These are phyloP conservation scores for Tanacetum coccineum DNA, from an alignment of 129 eudicot genomes.

Conservation along the genomic window DNA sequence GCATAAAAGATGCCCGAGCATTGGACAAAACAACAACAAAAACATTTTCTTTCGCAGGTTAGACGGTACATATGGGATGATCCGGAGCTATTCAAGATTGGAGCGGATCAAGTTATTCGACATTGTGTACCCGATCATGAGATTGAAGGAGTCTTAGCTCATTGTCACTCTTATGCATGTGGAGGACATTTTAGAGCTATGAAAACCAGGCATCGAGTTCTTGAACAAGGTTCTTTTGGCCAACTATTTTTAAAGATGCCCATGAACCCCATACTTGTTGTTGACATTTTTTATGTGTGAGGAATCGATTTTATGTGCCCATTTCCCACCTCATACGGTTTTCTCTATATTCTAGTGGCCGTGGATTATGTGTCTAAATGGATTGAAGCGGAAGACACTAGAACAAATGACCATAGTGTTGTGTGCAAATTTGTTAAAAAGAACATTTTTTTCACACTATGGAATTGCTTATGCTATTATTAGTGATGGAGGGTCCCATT, in stretches of 20 bases:
- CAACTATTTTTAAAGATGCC: slow-evolving; percentile 7
- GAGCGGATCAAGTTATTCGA: background rate
- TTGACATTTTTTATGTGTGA: slow-evolving; percentile 1
- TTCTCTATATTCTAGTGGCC: background rate
- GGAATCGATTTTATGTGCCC: slow-evolving; percentile 5
- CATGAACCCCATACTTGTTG: background rate
- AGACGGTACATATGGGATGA: background rate
- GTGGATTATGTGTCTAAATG: background rate
- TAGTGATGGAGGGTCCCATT: background rate
- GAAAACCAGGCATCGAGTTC: background rate
- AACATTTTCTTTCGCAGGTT: background rate
- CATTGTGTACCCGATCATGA: background rate
- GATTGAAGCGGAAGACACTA: background rate
- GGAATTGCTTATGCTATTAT: no score
- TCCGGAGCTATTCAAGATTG: background rate
- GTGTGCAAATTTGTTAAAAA: background rate
- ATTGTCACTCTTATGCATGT: background rate
- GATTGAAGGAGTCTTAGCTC: background rate
- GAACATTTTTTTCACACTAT: background rate
- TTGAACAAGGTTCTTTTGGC: slow-evolving; percentile 2
- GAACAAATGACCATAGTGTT: background rate
- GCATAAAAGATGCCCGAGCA: background rate
- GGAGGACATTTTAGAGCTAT: background rate
- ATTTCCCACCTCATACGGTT: background rate
- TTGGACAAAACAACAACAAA: background rate